Base-by-base conservation (phyloP, 768 basidiomycete genomes). In the Psilocybe tampanensis region DNA sequence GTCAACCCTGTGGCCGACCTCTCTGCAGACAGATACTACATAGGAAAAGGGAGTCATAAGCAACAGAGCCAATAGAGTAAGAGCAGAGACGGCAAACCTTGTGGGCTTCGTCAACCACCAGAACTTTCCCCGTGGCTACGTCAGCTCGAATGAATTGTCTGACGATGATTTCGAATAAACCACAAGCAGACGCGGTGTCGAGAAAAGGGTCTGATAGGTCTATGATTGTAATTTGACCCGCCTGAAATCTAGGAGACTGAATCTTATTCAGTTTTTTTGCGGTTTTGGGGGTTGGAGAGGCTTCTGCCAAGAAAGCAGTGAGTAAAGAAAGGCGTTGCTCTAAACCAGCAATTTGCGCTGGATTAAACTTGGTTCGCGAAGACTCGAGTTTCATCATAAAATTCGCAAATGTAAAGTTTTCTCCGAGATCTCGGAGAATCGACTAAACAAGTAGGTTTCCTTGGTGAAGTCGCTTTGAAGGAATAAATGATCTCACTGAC, bases 201-300 rank as follows among this genome's bases (percentile, higher is more conserved):
- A 90, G 79, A 60, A 90, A 90, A 0, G 89, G 86, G 54, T 89
- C 89, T 0, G 89, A 88, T 0, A 90, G 72, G 59, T 90, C 89
- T 3, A 90, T 66, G 12, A 91, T 85, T 0, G 86, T 89, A 4
- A 91, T 58, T 55, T 84, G 80, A 0, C 88, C 88, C 0, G 77
- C 60, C 0, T 64, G 70, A 61, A 90, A 90, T 0, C 85, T 80
- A 1, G 51, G 57, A 17, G 26, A 61, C 13, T 54, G 23, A 11
- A 36, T 56, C 18, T 44, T 23, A 18, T 48, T 55, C 32, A 51
- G 56, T 18, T 54, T 57, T 8, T 26, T 18, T 6, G 29, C 12
- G n/a, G 6, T 15, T 32, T 34, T 48, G 9, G 26, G 18, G 0
- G 47, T n/a, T 3, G 29, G 17, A 17, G 47, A 29, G 9, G 47